Percentiles rank a stretch among this genome's conserved stretches.
phyloP scores from a whole-genome alignment of 2,329 filamentous ascomycete species.

The Anisogramma anomala region DNA sequence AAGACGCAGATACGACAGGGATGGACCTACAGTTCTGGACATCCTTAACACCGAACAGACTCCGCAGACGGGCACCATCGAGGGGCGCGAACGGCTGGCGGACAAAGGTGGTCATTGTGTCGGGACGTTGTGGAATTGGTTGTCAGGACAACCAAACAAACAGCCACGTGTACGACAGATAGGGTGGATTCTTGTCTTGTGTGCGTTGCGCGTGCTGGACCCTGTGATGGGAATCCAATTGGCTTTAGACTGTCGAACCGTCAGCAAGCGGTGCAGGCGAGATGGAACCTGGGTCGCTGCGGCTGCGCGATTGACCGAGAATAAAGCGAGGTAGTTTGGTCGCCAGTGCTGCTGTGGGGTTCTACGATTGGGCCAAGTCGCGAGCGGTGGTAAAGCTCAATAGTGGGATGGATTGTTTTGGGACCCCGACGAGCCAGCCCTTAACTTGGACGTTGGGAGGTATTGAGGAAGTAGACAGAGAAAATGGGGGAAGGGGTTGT shows the following conservation, averaged over 20 bases:
- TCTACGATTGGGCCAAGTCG: too few relatives aligned
- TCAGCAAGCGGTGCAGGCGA: too few relatives aligned
- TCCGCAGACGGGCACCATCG: constrained; percentile 57
- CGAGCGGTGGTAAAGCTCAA: too few relatives aligned
- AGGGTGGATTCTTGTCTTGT: not conserved
- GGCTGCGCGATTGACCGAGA: too few relatives aligned
- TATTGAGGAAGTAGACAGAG: too few relatives aligned
- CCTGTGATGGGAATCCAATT: constrained; percentile 3
- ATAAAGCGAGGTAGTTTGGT: too few relatives aligned
- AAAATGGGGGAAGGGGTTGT: too few relatives aligned
- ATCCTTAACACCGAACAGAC: constrained; percentile 65
- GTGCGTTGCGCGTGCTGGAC: constrained; percentile 3
- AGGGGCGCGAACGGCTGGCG: constrained; percentile 69
- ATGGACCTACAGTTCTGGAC: constrained; percentile 56
- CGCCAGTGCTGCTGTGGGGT: too few relatives aligned
- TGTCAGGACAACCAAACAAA: constrained; percentile 2
- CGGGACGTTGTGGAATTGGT: not conserved
- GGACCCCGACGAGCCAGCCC: too few relatives aligned
- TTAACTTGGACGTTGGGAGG: too few relatives aligned
- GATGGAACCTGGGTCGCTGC: too few relatives aligned
- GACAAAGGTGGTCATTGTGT: constrained; percentile 41
- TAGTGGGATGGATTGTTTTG: not conserved
- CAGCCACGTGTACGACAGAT: constrained; percentile 1
- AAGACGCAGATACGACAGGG: not conserved
- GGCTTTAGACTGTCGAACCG: constrained; percentile 7